Base-by-base conservation (phyloP, 345 rosid genomes). In the Microcos paniculata region DNA sequence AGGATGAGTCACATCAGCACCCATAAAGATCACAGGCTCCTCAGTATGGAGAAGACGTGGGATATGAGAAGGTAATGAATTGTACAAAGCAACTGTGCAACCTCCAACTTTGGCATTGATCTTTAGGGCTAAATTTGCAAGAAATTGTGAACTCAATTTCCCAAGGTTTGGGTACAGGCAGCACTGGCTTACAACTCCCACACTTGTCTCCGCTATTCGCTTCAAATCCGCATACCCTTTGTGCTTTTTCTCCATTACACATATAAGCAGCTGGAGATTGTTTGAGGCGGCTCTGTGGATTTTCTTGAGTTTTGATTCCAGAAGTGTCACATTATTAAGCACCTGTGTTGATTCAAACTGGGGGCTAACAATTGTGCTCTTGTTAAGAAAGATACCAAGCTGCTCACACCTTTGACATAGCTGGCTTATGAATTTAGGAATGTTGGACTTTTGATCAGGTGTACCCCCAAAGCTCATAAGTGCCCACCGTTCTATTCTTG, bases 51-150 rank as follows among this genome's bases (percentile, higher is more conserved):
- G 77, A 57, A 93, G 82, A 57, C 98, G 89, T 1, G 99, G 99
- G 31, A 93, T 90, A 67, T 96, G 98, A 62, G 88, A 82, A 13
- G 94, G 94, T 23, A 95, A 78, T 1, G 99, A 88, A 42, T 89
- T 93, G 84, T 87, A 93, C 62, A 95, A 84, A 70, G 94, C 93
- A 19, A 89, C 93, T 3, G 97, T 93, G 83, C 93, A 87, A 21
- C 99, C 99, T 4, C 99, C 99, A 24, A 95, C 91, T 84, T 95
- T 95, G 74, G 98, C 97, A 76, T 91, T 95, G 81, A 95, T 95
- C 89, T 95, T 95, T 70, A 95, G 93, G 64, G 99, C 93, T 61
- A 95, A 78, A 81, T 95, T 95, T 26, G 98, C 96, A 6, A 95
- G 90, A 46, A 93, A 95, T 78, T 95, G 99, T 63, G 99, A 95